Base-by-base conservation (phyloP, 2,329 filamentous ascomycete species). In the Colletotrichum lentis region DNA sequence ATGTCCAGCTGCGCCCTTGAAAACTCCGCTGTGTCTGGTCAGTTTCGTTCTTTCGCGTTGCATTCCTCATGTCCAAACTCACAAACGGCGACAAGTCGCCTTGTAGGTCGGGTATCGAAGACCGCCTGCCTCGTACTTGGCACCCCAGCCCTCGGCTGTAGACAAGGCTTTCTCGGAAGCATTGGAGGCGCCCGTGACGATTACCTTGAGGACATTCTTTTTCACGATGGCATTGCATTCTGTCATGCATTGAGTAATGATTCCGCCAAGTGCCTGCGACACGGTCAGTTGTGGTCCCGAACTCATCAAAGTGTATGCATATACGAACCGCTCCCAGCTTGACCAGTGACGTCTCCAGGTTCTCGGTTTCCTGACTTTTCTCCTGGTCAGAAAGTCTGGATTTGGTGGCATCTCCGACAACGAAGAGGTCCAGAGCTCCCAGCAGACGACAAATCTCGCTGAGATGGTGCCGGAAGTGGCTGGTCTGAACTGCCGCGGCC, bases 41-140 rank as follows among this genome's bases (percentile, higher is more conserved):
- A 69, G 66, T 18, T 24, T 20, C 20, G 50, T 16, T 43, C 43
- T 3, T 14, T 8, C 22, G 7, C 1, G 5, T 16, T 16, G 8
- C 5, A 16, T 10, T 27, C 6, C 10, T 8, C 2, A 12, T 20
- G 6, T 8, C 3, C 14, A 22, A 5, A 80, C 78, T 5, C 85
- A 87, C 62, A 81, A 72, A 52, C 86, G 80, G 47, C 84, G 78
- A 58, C 84, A 84, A 2, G 84, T 80, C 6, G 70, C 72, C 68
- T 76, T 41, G 66, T 71, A 67, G 66, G 76, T 70, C 66, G 59
- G 10, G 73, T 73, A 69, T 2, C 63, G n/a, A 54, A 75, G 24
- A 20, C 72, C 71, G 3, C 71, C 70, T 0, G 62, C 60, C 18
- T 66, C 24, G 20, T 31, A 54, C 11, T 37, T 24, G 24, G 27